Evolutionary conservation across 306 rosid genomes (phyloP).

Genomic region (Dryas octopetala): DNA sequence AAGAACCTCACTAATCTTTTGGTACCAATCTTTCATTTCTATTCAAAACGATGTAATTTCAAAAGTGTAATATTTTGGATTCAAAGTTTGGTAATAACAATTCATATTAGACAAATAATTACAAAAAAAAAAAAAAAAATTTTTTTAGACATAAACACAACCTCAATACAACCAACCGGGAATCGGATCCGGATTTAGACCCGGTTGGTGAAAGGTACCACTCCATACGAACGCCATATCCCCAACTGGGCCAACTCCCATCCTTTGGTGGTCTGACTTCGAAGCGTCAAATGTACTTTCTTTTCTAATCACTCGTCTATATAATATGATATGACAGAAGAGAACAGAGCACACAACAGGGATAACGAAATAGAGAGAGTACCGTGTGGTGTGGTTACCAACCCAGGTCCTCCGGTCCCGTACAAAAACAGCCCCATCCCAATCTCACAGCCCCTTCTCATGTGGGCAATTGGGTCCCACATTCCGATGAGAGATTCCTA

Average conservation of each 20-base stretch:
- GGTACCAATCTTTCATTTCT: too few relatives aligned
- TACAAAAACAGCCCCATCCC: not conserved
- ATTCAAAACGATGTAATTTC: too few relatives aligned
- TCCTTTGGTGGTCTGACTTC: not conserved
- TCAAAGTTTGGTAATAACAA: too few relatives aligned
- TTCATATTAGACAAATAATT: too few relatives aligned
- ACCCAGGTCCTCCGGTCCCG: constrained; percentile 20
- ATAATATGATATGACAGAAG: not conserved
- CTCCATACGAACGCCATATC: not conserved
- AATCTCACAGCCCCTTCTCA: not conserved
- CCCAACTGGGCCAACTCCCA: too few relatives aligned
- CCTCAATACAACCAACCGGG: too few relatives aligned
- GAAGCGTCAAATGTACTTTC: not conserved
- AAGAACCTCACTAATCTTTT: too few relatives aligned
- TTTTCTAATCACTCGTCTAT: not conserved
- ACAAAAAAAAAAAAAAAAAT: too few relatives aligned
- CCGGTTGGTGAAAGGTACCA: not conserved
- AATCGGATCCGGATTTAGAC: too few relatives aligned
- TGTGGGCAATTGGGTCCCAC: constrained; percentile 29
- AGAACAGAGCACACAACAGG: constrained; percentile 2
- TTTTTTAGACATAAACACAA: too few relatives aligned
- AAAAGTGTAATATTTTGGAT: too few relatives aligned
- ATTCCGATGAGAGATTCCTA: constrained; percentile 13
- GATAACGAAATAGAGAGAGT: not conserved
- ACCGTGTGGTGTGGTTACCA: not conserved